A percentile compares a stretch with the other conserved stretches of the same genome.
Conservation (phyloP, 2,329 filamentous ascomycete species). For the Dothistroma pini region DNA sequence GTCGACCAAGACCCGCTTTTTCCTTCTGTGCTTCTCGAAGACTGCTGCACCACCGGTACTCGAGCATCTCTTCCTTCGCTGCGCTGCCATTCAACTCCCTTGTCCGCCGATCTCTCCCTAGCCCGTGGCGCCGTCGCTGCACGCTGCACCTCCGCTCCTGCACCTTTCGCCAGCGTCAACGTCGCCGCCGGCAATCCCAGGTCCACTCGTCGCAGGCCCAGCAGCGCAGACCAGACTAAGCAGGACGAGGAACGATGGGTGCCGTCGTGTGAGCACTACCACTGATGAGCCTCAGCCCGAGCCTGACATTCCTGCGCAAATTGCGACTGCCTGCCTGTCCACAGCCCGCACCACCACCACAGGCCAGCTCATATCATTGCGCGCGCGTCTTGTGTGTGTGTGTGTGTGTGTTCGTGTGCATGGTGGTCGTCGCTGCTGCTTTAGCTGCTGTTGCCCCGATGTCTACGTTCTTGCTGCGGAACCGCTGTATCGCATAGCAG, state of each 20-base stretch:
- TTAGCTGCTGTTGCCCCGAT: conserved; percentile 6
- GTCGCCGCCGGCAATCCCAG: neutral
- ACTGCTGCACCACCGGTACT: too few species aligned
- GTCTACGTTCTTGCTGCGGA: conserved; percentile 12
- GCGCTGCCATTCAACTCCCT: neutral
- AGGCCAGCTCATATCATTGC: conserved; percentile 4
- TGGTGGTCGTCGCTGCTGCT: conserved; percentile 12
- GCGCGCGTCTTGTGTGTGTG: neutral
- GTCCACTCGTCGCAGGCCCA: neutral
- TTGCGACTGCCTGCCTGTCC: conserved; percentile 11
- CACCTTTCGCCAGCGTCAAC: neutral
- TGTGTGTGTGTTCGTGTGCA: neutral
- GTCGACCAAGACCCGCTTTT: too few species aligned
- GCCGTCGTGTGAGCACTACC: neutral
- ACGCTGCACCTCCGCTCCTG: neutral
- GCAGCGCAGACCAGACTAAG: neutral
- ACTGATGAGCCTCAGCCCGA: too few species aligned
- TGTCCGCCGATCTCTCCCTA: neutral
- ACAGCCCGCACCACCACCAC: neutral
- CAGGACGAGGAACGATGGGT: neutral
- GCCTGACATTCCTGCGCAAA: conserved; percentile 13
- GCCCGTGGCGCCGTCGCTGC: neutral
- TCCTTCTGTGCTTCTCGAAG: too few species aligned
- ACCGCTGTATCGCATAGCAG: neutral
- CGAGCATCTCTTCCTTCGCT: neutral